Base-by-base conservation (phyloP, 2,329 filamentous ascomycete species). In the Beauveria sp. region DNA sequence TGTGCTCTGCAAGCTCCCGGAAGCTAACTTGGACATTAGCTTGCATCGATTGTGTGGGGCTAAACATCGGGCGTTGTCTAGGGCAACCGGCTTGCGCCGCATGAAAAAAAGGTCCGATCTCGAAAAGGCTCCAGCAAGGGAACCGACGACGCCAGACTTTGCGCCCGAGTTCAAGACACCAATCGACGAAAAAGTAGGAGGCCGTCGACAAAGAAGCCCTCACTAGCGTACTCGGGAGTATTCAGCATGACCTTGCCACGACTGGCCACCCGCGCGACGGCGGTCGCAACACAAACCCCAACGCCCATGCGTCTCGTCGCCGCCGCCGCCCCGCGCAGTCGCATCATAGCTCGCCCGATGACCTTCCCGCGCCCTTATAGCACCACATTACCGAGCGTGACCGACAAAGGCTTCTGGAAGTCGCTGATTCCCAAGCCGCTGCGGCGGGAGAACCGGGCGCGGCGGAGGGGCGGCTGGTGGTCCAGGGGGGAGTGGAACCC, bases 401-500 rank as follows among this genome's bases (percentile, higher is more conserved):
- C 77, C 26, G 79, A 86, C 65, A 64, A 78, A 6, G 83, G 83
- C 10, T 86, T 91, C 72, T 92, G 89, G 89, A 83, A 80, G 66
- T 83, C 81, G 10, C 75, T 92, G 63, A 75, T 92, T 54, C 89
- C 89, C 2, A 90, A 88, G 67, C 81, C 84, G n/a, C 69, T 87
- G 51, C 83, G 84, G 63, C 73, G 71, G 54, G 70, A 76, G 66
- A 78, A 74, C 57, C 72, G 68, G 10, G 40, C 54, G 44, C 54
- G 54, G 20, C 20, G 20, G 2, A 37, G 16, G 44, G 16, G 44
- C 30, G 30, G 48, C 28, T 73, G 76, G 40, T 83, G 80, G 65
- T 76, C 81, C 14, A 37, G 34, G 18, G 87, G 84, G 69, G 83
- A 85, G 66, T 90, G 88, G 86, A 93, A 93, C 67, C 89, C 90